Conservation (phyloP, 768 basidiomycete species). For the Daedaleopsis nitida region DNA sequence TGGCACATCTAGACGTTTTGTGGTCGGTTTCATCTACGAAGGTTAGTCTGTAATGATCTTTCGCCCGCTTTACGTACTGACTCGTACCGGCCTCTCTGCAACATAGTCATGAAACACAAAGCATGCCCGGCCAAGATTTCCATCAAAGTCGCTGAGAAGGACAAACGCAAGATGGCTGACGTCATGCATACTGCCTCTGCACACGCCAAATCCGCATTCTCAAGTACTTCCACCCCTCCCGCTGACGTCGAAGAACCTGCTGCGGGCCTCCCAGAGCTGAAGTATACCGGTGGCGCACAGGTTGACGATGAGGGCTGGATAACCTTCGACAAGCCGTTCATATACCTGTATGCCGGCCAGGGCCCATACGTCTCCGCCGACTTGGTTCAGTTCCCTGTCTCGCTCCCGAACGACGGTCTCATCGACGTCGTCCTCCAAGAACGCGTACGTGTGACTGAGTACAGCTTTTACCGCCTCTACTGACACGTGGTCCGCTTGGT, state of each 20-base stretch:
- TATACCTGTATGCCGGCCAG: conserved; percentile 77
- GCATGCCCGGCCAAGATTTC: conserved; percentile 71
- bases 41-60: conserved; percentile 42
- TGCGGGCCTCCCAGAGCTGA: conserved; percentile 47
- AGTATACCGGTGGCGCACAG: conserved; percentile 36
- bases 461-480: background rate
- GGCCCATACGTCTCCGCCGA: conserved; percentile 75
- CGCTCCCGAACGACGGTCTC: conserved; percentile 74
- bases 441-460: conserved; percentile 45
- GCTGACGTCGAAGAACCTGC: background rate
- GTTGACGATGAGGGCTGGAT: conserved; percentile 64
- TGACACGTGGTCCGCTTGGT: background rate
- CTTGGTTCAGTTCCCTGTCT: conserved; percentile 83
- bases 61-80: background rate
- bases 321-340: conserved; percentile 63
- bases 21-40: conserved; percentile 70
- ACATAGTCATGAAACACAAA: conserved; percentile 58
- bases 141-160: conserved; percentile 65
- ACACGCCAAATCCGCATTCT: conserved; percentile 6
- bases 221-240: background rate
- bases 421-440: conserved; percentile 74
- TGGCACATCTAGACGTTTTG: conserved; percentile 52
- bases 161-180: conserved; percentile 73
- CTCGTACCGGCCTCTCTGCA: background rate
- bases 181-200: conserved; percentile 42